phyloP scores from a whole-genome alignment of 176 grass and related monocot species.

The Poa pratensis region DNA sequence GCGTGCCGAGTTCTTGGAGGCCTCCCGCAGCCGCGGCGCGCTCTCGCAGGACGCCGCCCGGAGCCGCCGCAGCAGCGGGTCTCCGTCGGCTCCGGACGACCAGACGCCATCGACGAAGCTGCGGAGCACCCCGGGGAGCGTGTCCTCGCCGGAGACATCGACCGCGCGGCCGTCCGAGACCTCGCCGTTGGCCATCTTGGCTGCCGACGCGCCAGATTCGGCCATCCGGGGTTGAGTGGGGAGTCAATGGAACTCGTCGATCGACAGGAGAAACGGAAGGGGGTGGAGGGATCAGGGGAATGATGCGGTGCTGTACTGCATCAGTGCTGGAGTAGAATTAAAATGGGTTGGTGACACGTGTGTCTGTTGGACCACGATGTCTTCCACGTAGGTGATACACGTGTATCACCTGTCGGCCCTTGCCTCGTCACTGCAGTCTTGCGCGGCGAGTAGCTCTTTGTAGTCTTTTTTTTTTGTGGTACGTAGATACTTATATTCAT shows the following conservation, averaged over 20 bases:
- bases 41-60: conserved; percentile 48
- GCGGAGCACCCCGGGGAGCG: conserved; percentile 62
- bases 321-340: not conserved
- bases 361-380: not conserved
- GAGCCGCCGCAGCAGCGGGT: conserved; percentile 61
- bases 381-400: conserved; percentile 11
- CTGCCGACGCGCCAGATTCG: conserved; percentile 19
- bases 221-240: not conserved
- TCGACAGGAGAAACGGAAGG: not conserved
- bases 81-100: conserved; percentile 26
- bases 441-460: too few species aligned
- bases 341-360: conserved; percentile 16
- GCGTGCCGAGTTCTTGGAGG: conserved; percentile 65
- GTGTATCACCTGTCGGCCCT: too few species aligned
- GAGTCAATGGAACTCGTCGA: not conserved
- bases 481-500: too few species aligned
- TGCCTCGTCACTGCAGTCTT: too few species aligned
- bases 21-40: conserved; percentile 60
- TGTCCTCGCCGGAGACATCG: conserved; percentile 39
- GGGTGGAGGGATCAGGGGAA: not conserved
- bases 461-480: too few species aligned
- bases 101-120: conserved; percentile 64
- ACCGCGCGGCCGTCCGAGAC: conserved; percentile 30
- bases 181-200: conserved; percentile 35
- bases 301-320: not conserved